phyloP scores from a whole-genome alignment of 257 asterid species.

The Solanum clarkiae region DNA sequence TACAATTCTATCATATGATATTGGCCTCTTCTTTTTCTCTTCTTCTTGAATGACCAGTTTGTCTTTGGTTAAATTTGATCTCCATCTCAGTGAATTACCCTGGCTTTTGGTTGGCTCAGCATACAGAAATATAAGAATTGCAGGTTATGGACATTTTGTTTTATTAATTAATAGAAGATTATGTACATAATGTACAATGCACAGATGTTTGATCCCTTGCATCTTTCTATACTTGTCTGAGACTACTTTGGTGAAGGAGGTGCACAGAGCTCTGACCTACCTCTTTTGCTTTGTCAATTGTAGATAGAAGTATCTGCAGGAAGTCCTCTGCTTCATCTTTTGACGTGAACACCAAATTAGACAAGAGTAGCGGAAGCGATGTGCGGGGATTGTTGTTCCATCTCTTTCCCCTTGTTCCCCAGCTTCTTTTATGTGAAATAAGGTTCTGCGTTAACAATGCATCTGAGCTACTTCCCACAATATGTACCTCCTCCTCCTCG shows the following conservation, averaged over 20 bases:
- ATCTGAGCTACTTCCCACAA: conserved; percentile 71
- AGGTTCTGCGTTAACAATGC: conserved; percentile 31
- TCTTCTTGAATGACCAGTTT: too few species aligned
- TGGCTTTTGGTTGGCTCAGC: too few species aligned
- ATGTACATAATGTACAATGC: not conserved
- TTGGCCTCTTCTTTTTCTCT: too few species aligned
- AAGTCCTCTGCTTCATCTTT: conserved; percentile 52
- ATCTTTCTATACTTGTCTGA: conserved; percentile 15
- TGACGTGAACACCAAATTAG: conserved; percentile 37
- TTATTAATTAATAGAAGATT: not conserved
- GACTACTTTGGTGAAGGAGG: conserved; percentile 56
- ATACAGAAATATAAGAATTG: too few species aligned
- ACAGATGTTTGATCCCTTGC: not conserved
- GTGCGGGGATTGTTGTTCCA: conserved; percentile 28
- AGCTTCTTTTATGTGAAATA: conserved; percentile 33
- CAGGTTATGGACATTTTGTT: not conserved
- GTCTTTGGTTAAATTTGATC: too few species aligned
- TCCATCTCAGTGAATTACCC: too few species aligned
- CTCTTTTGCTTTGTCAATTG: conserved; percentile 56
- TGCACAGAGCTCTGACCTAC: conserved; percentile 45
- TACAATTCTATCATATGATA: too few species aligned
- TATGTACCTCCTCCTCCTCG: conserved; percentile 57
- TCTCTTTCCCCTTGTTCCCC: conserved; percentile 22
- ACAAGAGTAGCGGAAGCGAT: conserved; percentile 57
- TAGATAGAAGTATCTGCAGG: conserved; percentile 37